Evolutionary conservation across 164 flowering plant species (phyloP).

Genomic region (Vitis amurensis): DNA sequence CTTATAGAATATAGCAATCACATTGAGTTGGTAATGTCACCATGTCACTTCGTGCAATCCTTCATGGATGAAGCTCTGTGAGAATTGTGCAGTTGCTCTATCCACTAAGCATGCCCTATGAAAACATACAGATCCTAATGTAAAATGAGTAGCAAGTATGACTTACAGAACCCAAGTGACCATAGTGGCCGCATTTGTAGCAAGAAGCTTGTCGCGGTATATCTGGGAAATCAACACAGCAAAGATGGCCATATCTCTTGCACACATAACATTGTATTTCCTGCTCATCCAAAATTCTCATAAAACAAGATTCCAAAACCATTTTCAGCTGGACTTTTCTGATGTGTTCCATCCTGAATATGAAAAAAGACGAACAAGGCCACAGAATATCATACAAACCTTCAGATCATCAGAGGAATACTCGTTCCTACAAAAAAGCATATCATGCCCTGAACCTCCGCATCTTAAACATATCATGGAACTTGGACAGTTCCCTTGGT

Average conservation of each 20-base stretch:
- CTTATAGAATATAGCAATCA: background rate
- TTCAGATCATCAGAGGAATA: slow-evolving; percentile 46
- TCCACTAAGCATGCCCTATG: background rate
- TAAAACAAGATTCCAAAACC: background rate
- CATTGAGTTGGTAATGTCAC: background rate
- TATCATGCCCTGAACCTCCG: slow-evolving; percentile 61
- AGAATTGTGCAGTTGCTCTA: background rate
- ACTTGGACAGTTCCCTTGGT: background rate
- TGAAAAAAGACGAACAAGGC: background rate
- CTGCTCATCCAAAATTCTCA: slow-evolving; percentile 15
- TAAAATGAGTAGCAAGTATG: background rate
- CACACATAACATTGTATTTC: slow-evolving; percentile 36
- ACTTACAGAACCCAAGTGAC: slow-evolving; percentile 30
- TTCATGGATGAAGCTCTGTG: background rate
- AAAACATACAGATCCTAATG: background rate
- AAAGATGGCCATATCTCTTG: slow-evolving; percentile 37
- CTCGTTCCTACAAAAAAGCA: slow-evolving; percentile 45
- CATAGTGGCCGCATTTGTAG: slow-evolving; percentile 29
- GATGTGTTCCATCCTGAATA: background rate
- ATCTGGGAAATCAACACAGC: slow-evolving; percentile 24
- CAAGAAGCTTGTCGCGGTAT: slow-evolving; percentile 21
- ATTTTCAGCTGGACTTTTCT: background rate
- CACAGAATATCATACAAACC: slow-evolving; percentile 15
- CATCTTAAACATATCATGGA: slow-evolving; percentile 32
- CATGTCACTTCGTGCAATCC: background rate